Percentiles rank a stretch among this genome's conserved stretches.
Conservation (phyloP, 1,284 basidiomycete species). For the Ustilago crameri region DNA sequence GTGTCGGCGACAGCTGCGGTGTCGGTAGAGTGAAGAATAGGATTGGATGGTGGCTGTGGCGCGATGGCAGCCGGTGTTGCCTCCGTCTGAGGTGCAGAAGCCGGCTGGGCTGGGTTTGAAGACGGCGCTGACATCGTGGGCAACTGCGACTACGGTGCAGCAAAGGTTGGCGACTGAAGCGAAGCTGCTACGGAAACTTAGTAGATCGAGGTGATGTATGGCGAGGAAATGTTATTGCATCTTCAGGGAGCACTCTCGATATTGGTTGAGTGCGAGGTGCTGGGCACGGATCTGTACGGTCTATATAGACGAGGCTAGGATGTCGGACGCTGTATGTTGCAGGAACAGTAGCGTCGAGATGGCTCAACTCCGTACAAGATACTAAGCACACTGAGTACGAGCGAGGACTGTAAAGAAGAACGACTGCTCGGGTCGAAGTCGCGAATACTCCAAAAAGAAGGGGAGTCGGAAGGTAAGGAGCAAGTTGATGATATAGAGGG, state of each 20-base stretch:
- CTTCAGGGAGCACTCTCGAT: not conserved
- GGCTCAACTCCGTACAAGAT: no score
- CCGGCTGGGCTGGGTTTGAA: slow-evolving; percentile 4
- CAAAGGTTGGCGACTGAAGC: not conserved
- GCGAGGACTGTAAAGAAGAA: not conserved
- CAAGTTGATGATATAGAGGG: not conserved
- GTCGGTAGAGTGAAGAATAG: not conserved
- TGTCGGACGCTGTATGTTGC: no score
- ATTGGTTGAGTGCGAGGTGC: no score
- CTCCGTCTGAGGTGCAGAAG: not conserved
- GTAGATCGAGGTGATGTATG: not conserved
- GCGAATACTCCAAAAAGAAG: not conserved
- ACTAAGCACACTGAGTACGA: no score
- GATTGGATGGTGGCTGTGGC: slow-evolving; percentile 1
- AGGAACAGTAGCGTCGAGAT: no score
- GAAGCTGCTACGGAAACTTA: no score
- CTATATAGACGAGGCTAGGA: no score
- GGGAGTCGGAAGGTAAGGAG: not conserved
- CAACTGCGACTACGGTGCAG: not conserved
- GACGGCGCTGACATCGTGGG: not conserved
- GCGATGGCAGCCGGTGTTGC: no score
- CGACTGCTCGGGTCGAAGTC: not conserved
- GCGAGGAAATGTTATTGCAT: not conserved
- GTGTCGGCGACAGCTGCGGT: slow-evolving; percentile 13
- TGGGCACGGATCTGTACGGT: no score